Percentiles rank a stretch among this genome's conserved stretches.
phyloP scores from a whole-genome alignment of 345 rosid species.

The Moringa oleifera region DNA sequence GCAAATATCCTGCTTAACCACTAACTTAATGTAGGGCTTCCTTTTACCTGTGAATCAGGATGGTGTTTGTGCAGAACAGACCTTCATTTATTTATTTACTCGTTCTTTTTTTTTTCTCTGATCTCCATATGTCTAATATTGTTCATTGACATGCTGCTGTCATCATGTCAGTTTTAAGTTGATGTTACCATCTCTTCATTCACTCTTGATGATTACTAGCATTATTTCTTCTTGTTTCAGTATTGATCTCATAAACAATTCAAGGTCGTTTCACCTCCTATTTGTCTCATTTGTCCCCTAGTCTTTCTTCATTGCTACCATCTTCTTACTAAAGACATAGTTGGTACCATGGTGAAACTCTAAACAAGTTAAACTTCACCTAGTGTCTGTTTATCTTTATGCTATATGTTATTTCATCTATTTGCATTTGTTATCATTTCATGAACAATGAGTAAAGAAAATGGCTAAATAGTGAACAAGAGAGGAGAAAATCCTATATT shows the following conservation, averaged over 20 bases:
- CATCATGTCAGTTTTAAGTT: not conserved
- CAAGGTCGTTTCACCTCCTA: not conserved
- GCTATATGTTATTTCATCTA: too few species aligned
- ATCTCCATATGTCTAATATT: too few species aligned
- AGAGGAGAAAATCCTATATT: not conserved
- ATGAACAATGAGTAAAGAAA: too few species aligned
- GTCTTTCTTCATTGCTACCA: not conserved
- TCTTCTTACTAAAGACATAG: not conserved
- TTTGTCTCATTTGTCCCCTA: not conserved
- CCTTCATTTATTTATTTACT: not conserved
- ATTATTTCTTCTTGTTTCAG: not conserved
- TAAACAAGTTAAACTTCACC: too few species aligned
- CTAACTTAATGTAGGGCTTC: too few species aligned
- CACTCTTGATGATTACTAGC: too few species aligned
- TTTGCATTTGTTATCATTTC: too few species aligned
- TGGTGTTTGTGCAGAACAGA: not conserved
- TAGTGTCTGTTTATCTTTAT: too few species aligned
- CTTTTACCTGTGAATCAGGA: not conserved
- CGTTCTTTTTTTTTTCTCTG: not conserved
- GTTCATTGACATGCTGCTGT: not conserved
- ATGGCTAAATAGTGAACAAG: not conserved
- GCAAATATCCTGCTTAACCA: not conserved
- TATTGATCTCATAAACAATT: not conserved
- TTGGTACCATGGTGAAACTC: not conserved
- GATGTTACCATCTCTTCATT: not conserved